These are phyloP conservation scores for Tieghemostelium lacteum DNA, from an alignment of 78 protist genomes.

Conservation along the genomic window DNA sequence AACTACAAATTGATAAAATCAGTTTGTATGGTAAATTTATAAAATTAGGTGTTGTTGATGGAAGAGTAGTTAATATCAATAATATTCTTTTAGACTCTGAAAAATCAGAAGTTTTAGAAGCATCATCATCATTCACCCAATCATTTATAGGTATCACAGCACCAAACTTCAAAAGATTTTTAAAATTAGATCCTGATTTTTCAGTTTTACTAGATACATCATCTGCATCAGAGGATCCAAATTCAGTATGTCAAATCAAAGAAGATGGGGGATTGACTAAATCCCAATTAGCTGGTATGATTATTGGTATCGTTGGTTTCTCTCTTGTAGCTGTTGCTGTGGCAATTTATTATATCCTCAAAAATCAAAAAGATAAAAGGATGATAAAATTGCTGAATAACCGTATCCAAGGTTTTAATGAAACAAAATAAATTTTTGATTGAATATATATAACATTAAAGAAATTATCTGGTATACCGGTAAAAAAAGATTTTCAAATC, in stretches of 20 bases:
- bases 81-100: neutral
- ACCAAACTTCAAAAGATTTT: neutral
- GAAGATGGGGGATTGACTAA: neutral
- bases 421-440: too few species aligned
- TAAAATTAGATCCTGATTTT: neutral
- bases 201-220: neutral
- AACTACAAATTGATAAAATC: neutral
- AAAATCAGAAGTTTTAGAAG: neutral
- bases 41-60: neutral
- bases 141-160: neutral
- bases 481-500: too few species aligned
- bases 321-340: too few species aligned
- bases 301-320: too few species aligned
- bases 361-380: too few species aligned
- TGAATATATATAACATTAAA: too few species aligned
- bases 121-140: neutral
- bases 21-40: neutral
- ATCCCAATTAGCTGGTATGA: constrained; percentile 2
- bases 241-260: constrained; percentile 6
- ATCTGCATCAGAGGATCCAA: neutral
- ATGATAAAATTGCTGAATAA: too few species aligned
- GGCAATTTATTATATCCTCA: too few species aligned
- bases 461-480: too few species aligned
- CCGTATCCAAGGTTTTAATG: too few species aligned
- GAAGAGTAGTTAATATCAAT: neutral